Base-by-base conservation (phyloP, 108 stramenopile genomes). In the Schizochytrium sp. region DNA sequence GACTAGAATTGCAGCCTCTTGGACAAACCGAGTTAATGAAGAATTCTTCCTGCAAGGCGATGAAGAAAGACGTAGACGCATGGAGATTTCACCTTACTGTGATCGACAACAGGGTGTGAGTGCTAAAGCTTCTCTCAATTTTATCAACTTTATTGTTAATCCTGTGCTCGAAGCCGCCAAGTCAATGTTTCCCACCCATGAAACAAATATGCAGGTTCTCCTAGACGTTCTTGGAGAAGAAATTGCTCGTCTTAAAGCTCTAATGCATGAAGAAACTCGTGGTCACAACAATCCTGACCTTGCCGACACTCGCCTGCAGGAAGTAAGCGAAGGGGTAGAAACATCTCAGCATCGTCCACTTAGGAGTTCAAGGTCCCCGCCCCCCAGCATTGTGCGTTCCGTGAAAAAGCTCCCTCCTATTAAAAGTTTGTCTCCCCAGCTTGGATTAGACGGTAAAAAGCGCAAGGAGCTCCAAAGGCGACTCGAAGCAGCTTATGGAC, bases 11-110 rank as follows among this genome's bases (percentile, higher is more conserved):
- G 93, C 88, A 61, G 89, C 72, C 42, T 17, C n/a, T 28, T 95
- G 94, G 95, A 88, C 92, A 38, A 92, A 91, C 28, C 45, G 50
- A 42, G 89, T 94, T 46, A 42, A 92, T 61, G 91, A 94, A 42
- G 95, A 95, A 76, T 95, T 96, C 69, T 95, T 92, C 90, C 72
- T 57, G 19, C 95, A 96, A 88, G 95, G 94, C 12, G 94, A 95
- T 88, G 64, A 87, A 55, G 94, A 94, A 88, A 87, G 87, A 72
- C 58, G 69, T 40, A 15, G 47, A 41, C 89, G 89, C 41, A 57
- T 94, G 69, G 91, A 92, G 1, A 73, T 94, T 60, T 92, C 92
- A 19, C 92, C 92, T 12, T 49, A 87, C 3, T 94, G 92, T 76
- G 94, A 95, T 64, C 93, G 94, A 38, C 12, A 47, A 42, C 91